Evolutionary conservation across 164 flowering plant species (phyloP), one percentile per base, ranked within the genome.

Genomic region (Santalum album): DNA sequence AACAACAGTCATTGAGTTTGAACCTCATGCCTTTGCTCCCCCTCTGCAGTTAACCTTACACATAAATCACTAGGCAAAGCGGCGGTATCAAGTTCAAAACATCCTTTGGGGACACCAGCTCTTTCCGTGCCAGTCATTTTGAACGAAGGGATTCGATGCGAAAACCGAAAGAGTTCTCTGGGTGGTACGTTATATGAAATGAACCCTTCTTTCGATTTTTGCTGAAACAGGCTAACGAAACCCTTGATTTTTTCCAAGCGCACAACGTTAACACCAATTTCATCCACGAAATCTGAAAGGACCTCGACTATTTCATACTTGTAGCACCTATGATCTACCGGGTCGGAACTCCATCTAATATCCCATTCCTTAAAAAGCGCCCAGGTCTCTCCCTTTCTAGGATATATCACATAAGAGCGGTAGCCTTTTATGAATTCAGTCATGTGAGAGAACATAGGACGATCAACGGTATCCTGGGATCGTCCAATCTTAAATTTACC

Each of bases 371-470:
- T 76, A 55, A 71, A 81, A 2, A 84, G 49, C 6, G 90, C 87
- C 90, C 90, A 84, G 19, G 72, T 72, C 54, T 84, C 85, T 27
- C 85, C 83, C 61, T 69, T 72, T 39, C 66, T 63, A 46, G 90
- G 90, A 55, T 74, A 74, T 51, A 83, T 60, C 49, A 65, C 12
- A 57, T 48, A 77, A 25, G 68, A 43, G 27, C 42, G 19, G 23
- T 55, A 60, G 1, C 73, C 53, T 22, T 36, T 70, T n/a, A n/a
- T 36, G 16, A 36, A 57, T 10, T 35, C 15, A 40, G 72, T 48
- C 65, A 53, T 56, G 56, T 79, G 83, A 62, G 88, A 79, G 63
- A 82, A 82, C 72, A 68, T 70, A 25, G 23, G 48, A 20, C n/a
- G 46, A 48, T 61, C 69, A 29, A 58, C 44, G 18, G 60, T 62